These are phyloP conservation scores for Centaurea solstitialis DNA, from an alignment of 129 eudicot species.

Conservation along the genomic window DNA sequence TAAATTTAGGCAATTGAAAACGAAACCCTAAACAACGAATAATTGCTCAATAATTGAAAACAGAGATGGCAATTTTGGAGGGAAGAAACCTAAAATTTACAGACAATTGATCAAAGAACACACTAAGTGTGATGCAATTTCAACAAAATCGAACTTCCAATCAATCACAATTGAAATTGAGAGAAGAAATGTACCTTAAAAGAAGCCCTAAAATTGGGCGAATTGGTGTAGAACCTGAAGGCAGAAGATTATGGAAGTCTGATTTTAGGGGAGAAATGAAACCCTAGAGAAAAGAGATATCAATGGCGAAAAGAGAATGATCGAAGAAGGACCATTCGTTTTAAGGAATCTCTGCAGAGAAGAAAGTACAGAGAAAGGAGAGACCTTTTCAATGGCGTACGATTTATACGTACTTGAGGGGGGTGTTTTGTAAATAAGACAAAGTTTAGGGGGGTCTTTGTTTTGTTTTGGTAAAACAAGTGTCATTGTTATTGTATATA, in stretches of 20 bases:
- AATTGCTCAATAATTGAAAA: not conserved
- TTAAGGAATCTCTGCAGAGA: conserved; percentile 30
- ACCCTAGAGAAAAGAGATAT: conserved; percentile 21
- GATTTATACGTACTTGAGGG: not conserved
- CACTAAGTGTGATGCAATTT: not conserved
- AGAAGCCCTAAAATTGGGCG: conserved; percentile 4
- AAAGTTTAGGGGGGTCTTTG: too few relatives aligned
- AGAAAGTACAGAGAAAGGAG: conserved; percentile 1
- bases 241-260: not conserved
- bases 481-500: too few relatives aligned
- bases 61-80: not conserved
- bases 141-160: not conserved
- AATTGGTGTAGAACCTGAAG: conserved; percentile 9
- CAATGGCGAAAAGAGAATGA: conserved; percentile 15
- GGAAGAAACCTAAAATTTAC: not conserved
- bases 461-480: too few relatives aligned
- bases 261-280: not conserved
- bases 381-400: conserved; percentile 8
- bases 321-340: conserved; percentile 30
- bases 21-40: conserved; percentile 18
- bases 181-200: conserved; percentile 4
- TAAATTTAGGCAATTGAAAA: not conserved
- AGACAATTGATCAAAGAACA: not conserved
- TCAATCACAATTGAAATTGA: conserved; percentile 10
- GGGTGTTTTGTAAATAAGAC: not conserved